Percentiles rank a stretch among this genome's conserved stretches.
Conservation (phyloP, 176 grass and related monocot species). For the Chloris gayana region DNA sequence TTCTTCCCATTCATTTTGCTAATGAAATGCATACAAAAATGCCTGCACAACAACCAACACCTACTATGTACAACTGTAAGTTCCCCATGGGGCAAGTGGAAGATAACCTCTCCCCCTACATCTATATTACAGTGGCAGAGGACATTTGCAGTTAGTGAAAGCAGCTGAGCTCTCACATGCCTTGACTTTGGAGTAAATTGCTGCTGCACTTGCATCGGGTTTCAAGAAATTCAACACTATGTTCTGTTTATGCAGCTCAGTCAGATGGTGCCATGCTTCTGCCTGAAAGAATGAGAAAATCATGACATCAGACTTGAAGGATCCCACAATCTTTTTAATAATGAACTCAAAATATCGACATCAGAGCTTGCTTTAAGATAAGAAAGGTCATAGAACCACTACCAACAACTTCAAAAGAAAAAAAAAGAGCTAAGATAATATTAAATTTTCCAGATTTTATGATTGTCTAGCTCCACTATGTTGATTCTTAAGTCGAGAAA, state of each 20-base stretch:
- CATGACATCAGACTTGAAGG: slow-evolving; percentile 27
- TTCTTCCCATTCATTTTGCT: slow-evolving; percentile 20
- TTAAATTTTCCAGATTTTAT: slow-evolving; percentile 1
- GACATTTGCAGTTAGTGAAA: slow-evolving; percentile 40
- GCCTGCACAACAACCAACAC: slow-evolving; percentile 50
- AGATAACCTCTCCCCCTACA: slow-evolving; percentile 34
- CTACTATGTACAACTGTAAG: slow-evolving; percentile 55
- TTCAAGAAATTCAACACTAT: slow-evolving; percentile 31
- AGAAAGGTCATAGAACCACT: slow-evolving; percentile 45
- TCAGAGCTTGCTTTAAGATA: slow-evolving; percentile 54
- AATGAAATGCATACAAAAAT: slow-evolving; percentile 51
- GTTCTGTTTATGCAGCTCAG: not conserved
- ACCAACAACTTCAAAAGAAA: slow-evolving; percentile 29
- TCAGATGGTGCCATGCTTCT: slow-evolving; percentile 34
- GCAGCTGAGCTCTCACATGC: slow-evolving; percentile 12
- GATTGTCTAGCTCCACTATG: not conserved
- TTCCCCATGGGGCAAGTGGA: not conserved
- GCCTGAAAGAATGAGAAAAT: slow-evolving; percentile 40
- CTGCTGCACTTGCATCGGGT: slow-evolving; percentile 39
- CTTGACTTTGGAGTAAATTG: slow-evolving; percentile 24
- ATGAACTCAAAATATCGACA: slow-evolving; percentile 39
- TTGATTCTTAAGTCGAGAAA: slow-evolving; percentile 5
- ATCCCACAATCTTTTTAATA: slow-evolving; percentile 16
- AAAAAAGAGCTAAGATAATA: slow-evolving; percentile 14
- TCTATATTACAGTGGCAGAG: slow-evolving; percentile 58